A percentile compares a stretch with the other conserved stretches of the same genome.
These are phyloP conservation scores for Candida cerambycidarum DNA, from an alignment of 805 yeast species.

Conservation along the genomic window DNA sequence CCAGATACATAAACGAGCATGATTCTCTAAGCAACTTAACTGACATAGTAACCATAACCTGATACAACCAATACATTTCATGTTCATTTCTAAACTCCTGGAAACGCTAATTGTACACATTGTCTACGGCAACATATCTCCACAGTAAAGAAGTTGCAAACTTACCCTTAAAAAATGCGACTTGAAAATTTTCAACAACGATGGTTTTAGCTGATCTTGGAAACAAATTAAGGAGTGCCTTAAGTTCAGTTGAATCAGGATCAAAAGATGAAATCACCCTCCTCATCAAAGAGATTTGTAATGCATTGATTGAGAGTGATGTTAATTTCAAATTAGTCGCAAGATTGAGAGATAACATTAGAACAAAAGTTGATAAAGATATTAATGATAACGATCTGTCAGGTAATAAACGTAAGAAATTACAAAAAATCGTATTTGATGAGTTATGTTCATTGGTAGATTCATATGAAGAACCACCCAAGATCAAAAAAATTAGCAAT, in stretches of 20 bases:
- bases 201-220: constrained; percentile 51
- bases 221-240: constrained; percentile 42
- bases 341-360: constrained; percentile 62
- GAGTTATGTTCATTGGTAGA: constrained; percentile 87
- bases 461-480: constrained; percentile 59
- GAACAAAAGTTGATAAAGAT: constrained; percentile 49
- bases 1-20: too few species aligned
- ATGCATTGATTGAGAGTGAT: constrained; percentile 90
- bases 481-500: constrained; percentile 73
- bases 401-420: constrained; percentile 70
- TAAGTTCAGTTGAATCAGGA: constrained; percentile 41
- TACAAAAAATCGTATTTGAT: constrained; percentile 92
- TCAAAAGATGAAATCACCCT: constrained; percentile 37
- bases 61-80: too few species aligned
- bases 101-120: too few species aligned
- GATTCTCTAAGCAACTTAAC: too few species aligned
- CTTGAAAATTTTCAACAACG: constrained; percentile 10
- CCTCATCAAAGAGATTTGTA: constrained; percentile 84
- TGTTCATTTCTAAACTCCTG: too few species aligned
- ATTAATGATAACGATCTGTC: constrained; percentile 53
- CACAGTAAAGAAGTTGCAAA: neutral
- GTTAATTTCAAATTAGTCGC: constrained; percentile 87
- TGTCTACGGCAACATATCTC: too few species aligned
- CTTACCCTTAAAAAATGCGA: constrained; percentile 1
- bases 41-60: too few species aligned